A percentile compares a stretch with the other conserved stretches of the same genome.
Conservation (phyloP, 768 basidiomycete genomes). For the Lactarius trivialis region DNA sequence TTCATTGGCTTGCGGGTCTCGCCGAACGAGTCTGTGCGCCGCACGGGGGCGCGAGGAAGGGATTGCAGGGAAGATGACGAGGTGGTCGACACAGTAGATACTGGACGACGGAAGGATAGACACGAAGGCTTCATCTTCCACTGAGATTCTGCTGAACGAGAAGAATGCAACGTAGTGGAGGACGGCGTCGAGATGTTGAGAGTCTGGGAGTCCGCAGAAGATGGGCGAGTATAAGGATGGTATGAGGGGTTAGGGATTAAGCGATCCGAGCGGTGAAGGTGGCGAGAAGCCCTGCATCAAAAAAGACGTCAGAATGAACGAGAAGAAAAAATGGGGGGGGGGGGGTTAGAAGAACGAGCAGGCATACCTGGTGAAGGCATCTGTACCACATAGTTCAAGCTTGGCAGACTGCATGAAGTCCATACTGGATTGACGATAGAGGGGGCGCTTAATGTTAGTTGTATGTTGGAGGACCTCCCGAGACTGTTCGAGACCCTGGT, state of each 20-base stretch:
- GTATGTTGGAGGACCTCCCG: slow-evolving; percentile 41
- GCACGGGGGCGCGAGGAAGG: slow-evolving; percentile 7
- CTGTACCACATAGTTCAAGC: slow-evolving; percentile 42
- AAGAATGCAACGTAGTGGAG: slow-evolving; percentile 22
- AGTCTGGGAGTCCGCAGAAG: slow-evolving; percentile 47
- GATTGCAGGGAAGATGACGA: slow-evolving; percentile 20
- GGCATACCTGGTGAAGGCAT: slow-evolving; percentile 57
- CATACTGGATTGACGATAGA: slow-evolving; percentile 83
- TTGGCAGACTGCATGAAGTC: slow-evolving; percentile 62
- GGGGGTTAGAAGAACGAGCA: not conserved
- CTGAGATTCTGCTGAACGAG: slow-evolving; percentile 8
- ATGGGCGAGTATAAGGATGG: slow-evolving; percentile 42
- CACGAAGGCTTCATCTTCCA: slow-evolving; percentile 16
- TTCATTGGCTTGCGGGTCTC: slow-evolving; percentile 18
- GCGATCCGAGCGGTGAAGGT: slow-evolving; percentile 33
- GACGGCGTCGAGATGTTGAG: slow-evolving; percentile 28
- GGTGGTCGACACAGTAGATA: slow-evolving; percentile 18
- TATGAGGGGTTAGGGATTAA: slow-evolving; percentile 56
- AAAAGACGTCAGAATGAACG: not conserved
- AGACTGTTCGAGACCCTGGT: slow-evolving; percentile 22
- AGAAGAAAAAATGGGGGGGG: not conserved
- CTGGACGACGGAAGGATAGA: slow-evolving; percentile 12
- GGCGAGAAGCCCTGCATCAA: slow-evolving; percentile 16
- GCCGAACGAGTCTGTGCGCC: slow-evolving; percentile 19
- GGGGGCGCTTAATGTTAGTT: slow-evolving; percentile 48